These are phyloP conservation scores for Microdochium nivale DNA, from an alignment of 2,329 filamentous ascomycete species.

Conservation along the genomic window DNA sequence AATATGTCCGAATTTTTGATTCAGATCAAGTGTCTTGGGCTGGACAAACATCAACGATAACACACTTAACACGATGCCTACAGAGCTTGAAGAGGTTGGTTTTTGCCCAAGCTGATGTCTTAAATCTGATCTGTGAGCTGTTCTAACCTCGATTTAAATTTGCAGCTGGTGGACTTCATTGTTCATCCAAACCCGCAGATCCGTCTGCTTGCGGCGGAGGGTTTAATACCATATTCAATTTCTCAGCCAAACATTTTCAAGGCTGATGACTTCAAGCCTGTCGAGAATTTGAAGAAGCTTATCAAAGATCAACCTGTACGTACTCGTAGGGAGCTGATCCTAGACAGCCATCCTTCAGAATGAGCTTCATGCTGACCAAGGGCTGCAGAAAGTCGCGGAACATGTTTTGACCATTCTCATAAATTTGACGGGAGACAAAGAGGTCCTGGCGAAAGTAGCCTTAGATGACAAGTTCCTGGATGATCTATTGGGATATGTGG, in stretches of 20 bases:
- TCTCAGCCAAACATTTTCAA: conserved; percentile 78
- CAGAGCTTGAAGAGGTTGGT: conserved; percentile 61
- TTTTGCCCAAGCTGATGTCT: conserved; percentile 22
- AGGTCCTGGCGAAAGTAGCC: conserved; percentile 64
- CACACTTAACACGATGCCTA: conserved; percentile 47
- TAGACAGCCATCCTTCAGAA: neutral
- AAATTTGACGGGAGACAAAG: conserved; percentile 70
- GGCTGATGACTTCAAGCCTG: conserved; percentile 62
- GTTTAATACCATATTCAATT: conserved; percentile 74
- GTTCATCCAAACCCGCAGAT: conserved; percentile 88
- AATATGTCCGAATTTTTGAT: neutral
- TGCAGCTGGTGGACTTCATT: conserved; percentile 83
- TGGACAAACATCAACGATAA: conserved; percentile 5
- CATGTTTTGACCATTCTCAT: conserved; percentile 87
- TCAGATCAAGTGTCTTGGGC: conserved; percentile 9
- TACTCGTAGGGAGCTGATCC: conserved; percentile 4
- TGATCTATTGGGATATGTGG: conserved; percentile 62
- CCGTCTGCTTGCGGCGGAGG: conserved; percentile 75
- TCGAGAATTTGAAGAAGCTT: conserved; percentile 81
- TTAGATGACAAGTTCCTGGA: conserved; percentile 77
- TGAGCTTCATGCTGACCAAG: conserved; percentile 1
- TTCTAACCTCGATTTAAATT: conserved; percentile 4
- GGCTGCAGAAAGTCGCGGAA: conserved; percentile 70
- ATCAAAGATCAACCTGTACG: conserved; percentile 74
- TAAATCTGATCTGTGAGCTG: conserved; percentile 1